Evolutionary conservation across 257 asterid species (phyloP), one percentile per base, ranked within the genome.

Genomic region (Plantago elongata): DNA sequence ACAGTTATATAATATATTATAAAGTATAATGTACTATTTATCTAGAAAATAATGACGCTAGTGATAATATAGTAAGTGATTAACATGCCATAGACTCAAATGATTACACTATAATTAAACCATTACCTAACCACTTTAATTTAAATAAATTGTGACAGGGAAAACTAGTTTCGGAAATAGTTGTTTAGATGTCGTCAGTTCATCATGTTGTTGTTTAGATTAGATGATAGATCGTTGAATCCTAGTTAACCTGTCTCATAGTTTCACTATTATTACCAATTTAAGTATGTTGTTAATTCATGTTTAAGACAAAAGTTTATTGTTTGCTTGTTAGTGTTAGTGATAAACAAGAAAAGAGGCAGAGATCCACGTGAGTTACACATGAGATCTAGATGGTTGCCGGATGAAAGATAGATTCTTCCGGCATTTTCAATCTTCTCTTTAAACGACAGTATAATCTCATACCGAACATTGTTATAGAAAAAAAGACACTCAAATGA

Each of bases 351-450:
- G 62, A 7, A 9, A 15, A 62, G 52, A 38, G 49, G 22, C 73
- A 57, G 70, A 49, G 60, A 43, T 18, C 18, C 72, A 65, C 70
- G 75, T 69, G 79, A 61, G 34, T 18, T 54, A 18, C 59, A 48
- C 66, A 62, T 50, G 45, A 14, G 46, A 61, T 2, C 0, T 5
- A 49, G 46, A 65, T 34, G 7, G 40, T 4, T 34, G 40, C 40
- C 40, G 40, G 40, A 34, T 34, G 40, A 34, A n/a, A n/a, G n/a
- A 34, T 34, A 34, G 5, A 34, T 34, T 22, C 27, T 22, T 22
- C 1, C 2, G 1, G 2, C 27, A 22, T 22, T 22, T 22, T 22
- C 2, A 22, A 22, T 2, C 2, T 22, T 22, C 2, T 22, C 27
- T 22, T 22, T 22, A 22, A 22, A 22, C 27, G 27, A 22, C 1